Base-by-base conservation (phyloP, 2,329 filamentous ascomycete genomes). In the Trichoderma harzianum region DNA sequence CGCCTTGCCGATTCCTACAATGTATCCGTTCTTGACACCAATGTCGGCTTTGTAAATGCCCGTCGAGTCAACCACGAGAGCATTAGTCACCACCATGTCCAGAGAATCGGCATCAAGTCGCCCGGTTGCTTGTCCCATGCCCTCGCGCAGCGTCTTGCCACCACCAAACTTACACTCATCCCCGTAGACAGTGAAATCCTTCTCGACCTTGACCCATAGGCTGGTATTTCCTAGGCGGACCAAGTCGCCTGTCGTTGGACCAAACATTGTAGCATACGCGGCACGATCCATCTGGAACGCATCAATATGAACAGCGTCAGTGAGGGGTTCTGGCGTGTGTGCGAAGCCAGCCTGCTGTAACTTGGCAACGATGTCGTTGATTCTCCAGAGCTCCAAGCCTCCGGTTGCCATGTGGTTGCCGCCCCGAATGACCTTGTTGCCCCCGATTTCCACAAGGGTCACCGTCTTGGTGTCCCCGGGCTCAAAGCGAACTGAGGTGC, bases 31-130 rank as follows among this genome's bases (percentile, higher is more conserved):
- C 81, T 97, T 97, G 80, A 98, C 91, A 32, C 95, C 95, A 79
- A 98, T 97, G 80, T 98, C 95, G 7, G 95, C 95, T 84, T 98
- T 98, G 86, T 93, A 97, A 78, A 98, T 97, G 62, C 95, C 95
- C 1, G 88, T 92, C 88, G 92, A 97, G 83, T 98, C 95, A 24
- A 98, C 87, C 47, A 98, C 91, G 74, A 98, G 83, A 6, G 95
- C 95, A 77, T 98, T 98, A 2, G 91, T 93, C 72, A 98, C 89
- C 28, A 97, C 93, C 61, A 95, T 88, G 79, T 98, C 95, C 72
- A 98, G 83, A 28, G 89, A 90, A 28, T 95, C 90, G 3, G 86
- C 84, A 76, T 95, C 92, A 0, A 87, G 82, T 57, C 93, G 87
- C 5, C 93, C 95, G 28, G 91, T 92, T 6, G 94, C 93, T 83